Evolutionary conservation across 129 eudicot genomes (phyloP).

Genomic region (Dittrichia graveolens): DNA sequence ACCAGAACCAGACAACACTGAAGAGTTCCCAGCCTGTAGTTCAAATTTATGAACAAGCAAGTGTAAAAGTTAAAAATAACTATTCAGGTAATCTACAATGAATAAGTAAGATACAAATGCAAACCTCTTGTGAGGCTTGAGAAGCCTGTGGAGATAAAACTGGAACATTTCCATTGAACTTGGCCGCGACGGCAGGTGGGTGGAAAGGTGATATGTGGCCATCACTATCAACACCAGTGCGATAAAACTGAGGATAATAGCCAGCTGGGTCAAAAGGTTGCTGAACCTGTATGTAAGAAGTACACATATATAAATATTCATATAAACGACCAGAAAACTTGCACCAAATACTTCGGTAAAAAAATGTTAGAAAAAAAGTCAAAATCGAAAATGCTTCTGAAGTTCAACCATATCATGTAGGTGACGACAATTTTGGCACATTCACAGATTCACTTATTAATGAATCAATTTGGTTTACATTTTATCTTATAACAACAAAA

Average conservation of each 20-base stretch:
- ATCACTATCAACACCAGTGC: slow-evolving; percentile 59
- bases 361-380: neutral
- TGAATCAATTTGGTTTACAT: neutral
- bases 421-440: neutral
- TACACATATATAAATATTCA: slow-evolving; percentile 11
- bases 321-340: neutral
- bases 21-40: slow-evolving; percentile 64
- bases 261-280: slow-evolving; percentile 75
- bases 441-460: neutral
- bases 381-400: neutral
- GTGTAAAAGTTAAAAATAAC: neutral
- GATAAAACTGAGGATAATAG: slow-evolving; percentile 77
- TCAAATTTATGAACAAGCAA: slow-evolving; percentile 5
- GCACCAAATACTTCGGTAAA: neutral
- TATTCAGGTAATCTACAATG: neutral
- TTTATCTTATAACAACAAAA: neutral
- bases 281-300: slow-evolving; percentile 55
- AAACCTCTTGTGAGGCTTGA: slow-evolving; percentile 82
- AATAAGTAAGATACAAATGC: slow-evolving; percentile 18
- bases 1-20: slow-evolving; percentile 51
- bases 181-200: slow-evolving; percentile 36
- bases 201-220: slow-evolving; percentile 76
- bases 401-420: neutral
- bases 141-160: slow-evolving; percentile 56
- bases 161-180: slow-evolving; percentile 62